These are phyloP conservation scores for Apocynum venetum DNA, from an alignment of 257 asterid genomes.

Conservation along the genomic window DNA sequence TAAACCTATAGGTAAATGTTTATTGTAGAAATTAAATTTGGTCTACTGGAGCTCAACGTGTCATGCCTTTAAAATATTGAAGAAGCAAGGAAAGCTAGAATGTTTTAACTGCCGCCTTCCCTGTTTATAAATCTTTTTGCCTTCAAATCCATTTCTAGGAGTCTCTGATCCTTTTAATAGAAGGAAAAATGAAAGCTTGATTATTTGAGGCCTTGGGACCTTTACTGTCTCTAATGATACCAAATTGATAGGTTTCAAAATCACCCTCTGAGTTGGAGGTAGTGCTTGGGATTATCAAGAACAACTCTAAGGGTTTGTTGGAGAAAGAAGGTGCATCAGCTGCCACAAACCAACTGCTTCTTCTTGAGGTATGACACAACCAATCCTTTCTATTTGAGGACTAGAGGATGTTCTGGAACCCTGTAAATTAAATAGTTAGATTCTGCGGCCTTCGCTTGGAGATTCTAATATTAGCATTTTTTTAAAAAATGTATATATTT, in stretches of 20 bases:
- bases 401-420: neutral
- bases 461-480: conserved; percentile 5
- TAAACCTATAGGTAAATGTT: neutral
- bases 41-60: neutral
- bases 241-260: conserved; percentile 58
- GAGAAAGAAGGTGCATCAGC: conserved; percentile 61
- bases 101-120: neutral
- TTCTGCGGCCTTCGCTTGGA: neutral
- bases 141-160: neutral
- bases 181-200: conserved; percentile 8
- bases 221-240: neutral
- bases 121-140: neutral
- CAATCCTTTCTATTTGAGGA: neutral
- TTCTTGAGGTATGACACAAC: conserved; percentile 68
- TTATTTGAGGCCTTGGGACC: neutral
- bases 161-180: neutral
- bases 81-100: neutral
- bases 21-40: neutral
- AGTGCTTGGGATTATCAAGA: conserved; percentile 77
- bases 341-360: conserved; percentile 73
- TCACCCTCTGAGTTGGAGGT: conserved; percentile 93
- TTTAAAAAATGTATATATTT: neutral
- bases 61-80: neutral
- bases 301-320: conserved; percentile 60
- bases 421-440: neutral